phyloP scores from a whole-genome alignment of 1,284 basidiomycete genomes.

The Cutaneotrichosporon sp. region DNA sequence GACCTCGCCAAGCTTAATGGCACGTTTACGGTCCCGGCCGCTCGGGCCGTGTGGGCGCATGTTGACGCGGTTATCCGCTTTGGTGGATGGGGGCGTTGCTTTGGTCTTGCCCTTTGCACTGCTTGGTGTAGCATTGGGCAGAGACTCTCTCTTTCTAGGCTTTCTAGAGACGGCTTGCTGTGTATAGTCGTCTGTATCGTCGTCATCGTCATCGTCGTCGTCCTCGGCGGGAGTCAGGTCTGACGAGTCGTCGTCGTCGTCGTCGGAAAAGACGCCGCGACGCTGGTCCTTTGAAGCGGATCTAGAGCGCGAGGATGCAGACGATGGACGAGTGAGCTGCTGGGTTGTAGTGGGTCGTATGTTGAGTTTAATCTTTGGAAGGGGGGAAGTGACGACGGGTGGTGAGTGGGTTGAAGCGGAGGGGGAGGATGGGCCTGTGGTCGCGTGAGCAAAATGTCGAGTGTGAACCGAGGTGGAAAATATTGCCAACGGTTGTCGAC shows the following conservation, averaged over 20 bases:
- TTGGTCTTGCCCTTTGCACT: slow-evolving; percentile 8
- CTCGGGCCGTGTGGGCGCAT: slow-evolving; percentile 24
- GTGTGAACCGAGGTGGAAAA: not conserved
- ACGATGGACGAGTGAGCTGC: slow-evolving; percentile 7
- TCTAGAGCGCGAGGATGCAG: slow-evolving; percentile 6
- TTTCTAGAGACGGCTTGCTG: slow-evolving; percentile 4
- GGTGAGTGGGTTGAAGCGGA: slow-evolving; percentile 14
- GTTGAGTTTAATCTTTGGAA: slow-evolving; percentile 21
- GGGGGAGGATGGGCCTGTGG: slow-evolving; percentile 23
- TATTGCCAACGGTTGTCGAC: not conserved
- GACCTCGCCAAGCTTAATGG: slow-evolving; percentile 34
- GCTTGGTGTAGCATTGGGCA: slow-evolving; percentile 1
- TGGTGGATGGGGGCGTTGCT: slow-evolving; percentile 7
- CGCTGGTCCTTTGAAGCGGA: slow-evolving; percentile 8
- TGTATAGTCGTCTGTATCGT: slow-evolving; percentile 14
- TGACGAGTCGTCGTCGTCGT: slow-evolving; percentile 20
- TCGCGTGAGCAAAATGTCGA: slow-evolving; percentile 18
- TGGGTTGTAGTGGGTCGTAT: slow-evolving; percentile 6
- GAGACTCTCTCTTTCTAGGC: slow-evolving; percentile 14
- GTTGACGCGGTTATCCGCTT: not conserved
- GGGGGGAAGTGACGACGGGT: slow-evolving; percentile 8
- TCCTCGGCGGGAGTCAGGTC: slow-evolving; percentile 22
- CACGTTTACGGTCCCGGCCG: slow-evolving; percentile 36
- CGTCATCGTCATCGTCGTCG: slow-evolving; percentile 15
- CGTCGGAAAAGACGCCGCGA: slow-evolving; percentile 14